These are phyloP conservation scores for Pneumocystis canis DNA, from an alignment of 1,139 yeast species.

Conservation along the genomic window DNA sequence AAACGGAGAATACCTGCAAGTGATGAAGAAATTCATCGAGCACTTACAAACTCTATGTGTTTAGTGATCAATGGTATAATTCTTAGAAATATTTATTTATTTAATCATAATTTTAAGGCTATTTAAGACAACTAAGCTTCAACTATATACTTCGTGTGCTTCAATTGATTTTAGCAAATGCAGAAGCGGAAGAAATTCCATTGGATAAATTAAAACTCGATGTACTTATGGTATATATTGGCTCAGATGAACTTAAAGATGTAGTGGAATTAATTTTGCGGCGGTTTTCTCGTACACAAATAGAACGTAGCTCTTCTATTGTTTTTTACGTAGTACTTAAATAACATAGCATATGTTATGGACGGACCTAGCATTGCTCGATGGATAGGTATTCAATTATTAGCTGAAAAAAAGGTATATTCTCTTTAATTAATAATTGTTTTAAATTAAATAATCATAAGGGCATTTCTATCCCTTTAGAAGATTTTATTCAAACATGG, in stretches of 20 bases:
- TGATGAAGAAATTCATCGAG: background rate
- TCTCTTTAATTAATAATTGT: background rate
- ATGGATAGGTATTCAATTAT: background rate
- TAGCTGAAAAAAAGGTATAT: background rate
- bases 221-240: background rate
- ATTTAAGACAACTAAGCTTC: background rate
- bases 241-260: background rate
- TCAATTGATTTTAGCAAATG: background rate
- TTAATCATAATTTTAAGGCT: background rate
- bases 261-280: background rate
- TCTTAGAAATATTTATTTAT: background rate
- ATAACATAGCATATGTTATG: background rate
- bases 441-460: background rate
- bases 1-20: background rate
- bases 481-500: background rate
- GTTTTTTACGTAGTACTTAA: background rate
- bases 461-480: background rate
- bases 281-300: background rate
- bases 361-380: background rate
- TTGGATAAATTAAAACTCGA: background rate
- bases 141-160: background rate
- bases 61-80: background rate
- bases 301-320: background rate
- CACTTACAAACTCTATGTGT: background rate
- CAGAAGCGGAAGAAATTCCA: background rate